Evolutionary conservation across 169 alveolate species (phyloP).

Genomic region (Eimeria praecox): DNA sequence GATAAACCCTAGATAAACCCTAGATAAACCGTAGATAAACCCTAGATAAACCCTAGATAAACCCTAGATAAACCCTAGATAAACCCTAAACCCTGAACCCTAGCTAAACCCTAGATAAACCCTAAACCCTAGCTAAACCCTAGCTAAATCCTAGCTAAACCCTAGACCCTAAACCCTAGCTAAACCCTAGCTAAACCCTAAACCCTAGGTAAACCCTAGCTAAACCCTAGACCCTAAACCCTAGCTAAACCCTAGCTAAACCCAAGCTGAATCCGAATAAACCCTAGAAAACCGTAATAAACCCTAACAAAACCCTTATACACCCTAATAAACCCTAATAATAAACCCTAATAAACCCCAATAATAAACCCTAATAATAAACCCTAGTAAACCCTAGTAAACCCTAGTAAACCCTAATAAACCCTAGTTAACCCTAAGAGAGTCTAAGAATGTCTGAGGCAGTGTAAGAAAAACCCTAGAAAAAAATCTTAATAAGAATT

Average conservation of each 20-base stretch:
- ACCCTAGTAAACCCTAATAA: no score
- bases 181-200: background rate
- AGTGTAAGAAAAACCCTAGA: no score
- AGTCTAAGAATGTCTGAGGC: no score
- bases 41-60: background rate
- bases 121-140: no score
- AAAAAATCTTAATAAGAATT: no score
- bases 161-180: background rate
- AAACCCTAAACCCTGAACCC: conserved; percentile 30
- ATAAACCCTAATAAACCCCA: background rate
- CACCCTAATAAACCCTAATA: background rate
- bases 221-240: background rate
- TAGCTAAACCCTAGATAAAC: no score
- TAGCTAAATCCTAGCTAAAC: background rate
- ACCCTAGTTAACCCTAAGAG: no score
- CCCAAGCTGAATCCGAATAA: background rate
- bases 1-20: conserved; percentile 83
- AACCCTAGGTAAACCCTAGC: no score
- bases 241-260: conserved; percentile 85
- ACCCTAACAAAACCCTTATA: conserved; percentile 62
- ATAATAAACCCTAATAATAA: no score
- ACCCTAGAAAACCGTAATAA: conserved; percentile 87
- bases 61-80: conserved; percentile 57
- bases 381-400: no score
- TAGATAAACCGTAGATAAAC: conserved; percentile 55